phyloP scores from a whole-genome alignment of 352 stramenopile genomes.

The Halophytophthora polymorphica region DNA sequence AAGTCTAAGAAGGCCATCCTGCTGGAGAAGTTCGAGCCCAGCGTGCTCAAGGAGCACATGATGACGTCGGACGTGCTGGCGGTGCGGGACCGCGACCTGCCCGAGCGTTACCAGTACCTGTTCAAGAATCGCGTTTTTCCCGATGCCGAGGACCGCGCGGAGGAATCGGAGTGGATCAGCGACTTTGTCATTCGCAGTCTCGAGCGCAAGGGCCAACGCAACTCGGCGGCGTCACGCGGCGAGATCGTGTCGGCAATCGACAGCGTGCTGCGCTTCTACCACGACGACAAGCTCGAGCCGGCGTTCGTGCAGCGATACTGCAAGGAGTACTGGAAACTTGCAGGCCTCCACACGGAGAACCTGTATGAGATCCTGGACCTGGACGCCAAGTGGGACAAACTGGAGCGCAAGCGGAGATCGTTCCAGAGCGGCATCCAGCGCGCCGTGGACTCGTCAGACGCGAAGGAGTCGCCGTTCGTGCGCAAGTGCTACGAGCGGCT shows the following conservation, averaged over 20 bases:
- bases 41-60: slow-evolving; percentile 86
- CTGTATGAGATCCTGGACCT: slow-evolving; percentile 86
- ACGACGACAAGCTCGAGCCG: slow-evolving; percentile 86
- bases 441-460: slow-evolving; percentile 57
- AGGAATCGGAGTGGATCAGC: slow-evolving; percentile 89
- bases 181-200: slow-evolving; percentile 84
- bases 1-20: slow-evolving; percentile 86
- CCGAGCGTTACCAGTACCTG: slow-evolving; percentile 76
- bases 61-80: slow-evolving; percentile 83
- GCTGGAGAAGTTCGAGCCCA: slow-evolving; percentile 85
- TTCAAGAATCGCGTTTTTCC: slow-evolving; percentile 74
- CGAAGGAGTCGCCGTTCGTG: slow-evolving; percentile 77
- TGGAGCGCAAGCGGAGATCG: slow-evolving; percentile 77
- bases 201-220: slow-evolving; percentile 47
- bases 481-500: slow-evolving; percentile 82
- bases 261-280: slow-evolving; percentile 85
- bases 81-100: slow-evolving; percentile 78
- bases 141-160: slow-evolving; percentile 77
- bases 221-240: slow-evolving; percentile 55
- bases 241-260: slow-evolving; percentile 89
- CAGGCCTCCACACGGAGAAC: slow-evolving; percentile 74
- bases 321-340: slow-evolving; percentile 89
- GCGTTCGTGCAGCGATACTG: slow-evolving; percentile 88
- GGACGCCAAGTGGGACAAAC: slow-evolving; percentile 87
- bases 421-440: slow-evolving; percentile 72